These are phyloP conservation scores for Aspergillus felis DNA, from an alignment of 2,329 filamentous ascomycete genomes.

Conservation along the genomic window DNA sequence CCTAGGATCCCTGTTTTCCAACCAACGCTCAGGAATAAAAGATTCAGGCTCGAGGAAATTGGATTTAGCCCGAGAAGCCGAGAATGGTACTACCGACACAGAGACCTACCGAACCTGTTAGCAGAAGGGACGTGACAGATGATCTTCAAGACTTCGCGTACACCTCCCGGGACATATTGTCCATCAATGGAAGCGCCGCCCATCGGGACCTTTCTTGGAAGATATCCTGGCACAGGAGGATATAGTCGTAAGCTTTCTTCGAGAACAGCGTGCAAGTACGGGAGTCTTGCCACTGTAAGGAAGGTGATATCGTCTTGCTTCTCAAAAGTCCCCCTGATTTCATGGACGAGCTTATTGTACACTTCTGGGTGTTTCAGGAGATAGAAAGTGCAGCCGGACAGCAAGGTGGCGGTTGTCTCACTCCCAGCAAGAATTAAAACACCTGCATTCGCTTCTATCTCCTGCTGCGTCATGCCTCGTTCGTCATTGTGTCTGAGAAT, in stretches of 20 bases:
- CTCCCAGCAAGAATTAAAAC: conserved; percentile 43
- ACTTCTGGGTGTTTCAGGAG: conserved; percentile 25
- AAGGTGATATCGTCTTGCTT: conserved; percentile 32
- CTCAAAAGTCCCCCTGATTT: conserved; percentile 17
- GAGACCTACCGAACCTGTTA: neutral
- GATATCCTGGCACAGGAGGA: conserved; percentile 36
- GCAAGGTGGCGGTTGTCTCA: conserved; percentile 43
- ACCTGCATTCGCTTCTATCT: conserved; percentile 38
- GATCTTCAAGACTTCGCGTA: conserved; percentile 4
- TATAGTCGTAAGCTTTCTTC: conserved; percentile 42
- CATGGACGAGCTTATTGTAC: conserved; percentile 10
- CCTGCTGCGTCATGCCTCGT: conserved; percentile 20
- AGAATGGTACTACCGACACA: neutral
- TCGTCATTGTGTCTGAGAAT: conserved; percentile 33
- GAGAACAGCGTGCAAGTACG: conserved; percentile 38
- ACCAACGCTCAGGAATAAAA: conserved; percentile 11
- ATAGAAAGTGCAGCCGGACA: conserved; percentile 36
- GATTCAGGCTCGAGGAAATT: conserved; percentile 10
- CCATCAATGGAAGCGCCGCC: conserved; percentile 37
- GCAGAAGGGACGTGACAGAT: neutral
- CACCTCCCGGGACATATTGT: conserved; percentile 29
- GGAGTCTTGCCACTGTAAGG: conserved; percentile 24
- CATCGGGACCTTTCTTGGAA: conserved; percentile 31
- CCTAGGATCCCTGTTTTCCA: neutral
- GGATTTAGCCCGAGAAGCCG: conserved; percentile 1